Conservation (phyloP, 345 rosid species). For the Odontarrhena argentea region DNA sequence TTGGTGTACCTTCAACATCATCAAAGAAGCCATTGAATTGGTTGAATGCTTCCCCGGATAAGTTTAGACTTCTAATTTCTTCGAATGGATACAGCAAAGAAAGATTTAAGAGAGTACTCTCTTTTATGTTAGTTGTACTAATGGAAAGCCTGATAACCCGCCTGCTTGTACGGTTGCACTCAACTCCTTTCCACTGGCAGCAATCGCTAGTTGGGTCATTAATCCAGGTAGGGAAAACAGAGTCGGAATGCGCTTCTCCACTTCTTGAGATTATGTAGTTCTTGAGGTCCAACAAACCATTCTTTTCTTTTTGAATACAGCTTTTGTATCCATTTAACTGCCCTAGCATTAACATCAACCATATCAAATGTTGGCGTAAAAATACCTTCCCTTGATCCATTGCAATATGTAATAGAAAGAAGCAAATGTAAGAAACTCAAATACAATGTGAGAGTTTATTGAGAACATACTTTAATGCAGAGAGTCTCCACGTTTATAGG, state of each 20-base stretch:
- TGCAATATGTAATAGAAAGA: not conserved
- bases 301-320: constrained; percentile 3
- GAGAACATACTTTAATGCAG: too few species aligned
- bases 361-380: not conserved
- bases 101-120: not conserved
- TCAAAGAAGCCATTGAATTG: not conserved
- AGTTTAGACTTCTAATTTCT: not conserved
- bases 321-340: constrained; percentile 5
- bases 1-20: not conserved
- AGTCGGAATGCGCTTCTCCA: not conserved
- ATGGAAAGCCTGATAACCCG: not conserved
- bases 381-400: constrained; percentile 8
- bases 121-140: not conserved
- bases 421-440: not conserved
- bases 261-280: not conserved
- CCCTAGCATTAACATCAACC: not conserved
- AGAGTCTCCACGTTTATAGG: too few species aligned
- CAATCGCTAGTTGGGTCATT: constrained; percentile 19
- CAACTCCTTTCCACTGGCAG: not conserved
- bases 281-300: constrained; percentile 23
- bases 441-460: not conserved
- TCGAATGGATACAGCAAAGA: constrained; percentile 5
- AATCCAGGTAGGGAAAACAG: not conserved
- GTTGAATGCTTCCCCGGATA: not conserved
- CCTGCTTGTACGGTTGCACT: not conserved